These are phyloP conservation scores for Trametes sanguinea DNA, from an alignment of 768 basidiomycete species.

Conservation along the genomic window DNA sequence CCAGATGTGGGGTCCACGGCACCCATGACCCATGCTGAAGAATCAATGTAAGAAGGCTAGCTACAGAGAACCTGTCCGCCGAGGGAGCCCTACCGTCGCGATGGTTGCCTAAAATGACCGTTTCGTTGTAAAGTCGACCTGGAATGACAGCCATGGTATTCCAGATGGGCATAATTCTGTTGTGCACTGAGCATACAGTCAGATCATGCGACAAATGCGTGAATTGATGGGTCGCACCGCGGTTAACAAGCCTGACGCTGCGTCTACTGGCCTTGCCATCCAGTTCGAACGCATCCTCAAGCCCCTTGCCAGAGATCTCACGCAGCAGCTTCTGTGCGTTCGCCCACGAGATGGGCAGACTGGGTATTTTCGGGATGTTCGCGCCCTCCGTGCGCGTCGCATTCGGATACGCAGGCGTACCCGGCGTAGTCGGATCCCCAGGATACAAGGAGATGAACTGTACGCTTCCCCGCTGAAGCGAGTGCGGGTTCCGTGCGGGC, in stretches of 20 bases:
- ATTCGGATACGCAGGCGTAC: slow-evolving; percentile 82
- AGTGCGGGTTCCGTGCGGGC: slow-evolving; percentile 82
- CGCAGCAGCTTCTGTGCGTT: slow-evolving; percentile 68
- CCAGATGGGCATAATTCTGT: slow-evolving; percentile 85
- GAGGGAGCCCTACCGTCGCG: slow-evolving; percentile 62
- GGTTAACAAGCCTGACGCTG: slow-evolving; percentile 57
- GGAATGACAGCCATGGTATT: slow-evolving; percentile 85
- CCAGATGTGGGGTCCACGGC: slow-evolving; percentile 81
- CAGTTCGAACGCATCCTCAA: slow-evolving; percentile 43
- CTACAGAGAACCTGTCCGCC: no score
- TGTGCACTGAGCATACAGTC: slow-evolving; percentile 52
- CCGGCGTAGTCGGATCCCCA: slow-evolving; percentile 84
- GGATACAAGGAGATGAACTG: slow-evolving; percentile 61
- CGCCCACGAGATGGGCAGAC: slow-evolving; percentile 84
- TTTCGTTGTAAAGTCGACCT: slow-evolving; percentile 80
- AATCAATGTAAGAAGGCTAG: no score
- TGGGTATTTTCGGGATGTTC: slow-evolving; percentile 77
- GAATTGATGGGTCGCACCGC: slow-evolving; percentile 37
- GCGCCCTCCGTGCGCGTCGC: slow-evolving; percentile 61
- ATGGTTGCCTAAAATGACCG: slow-evolving; percentile 88
- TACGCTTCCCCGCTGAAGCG: slow-evolving; percentile 88
- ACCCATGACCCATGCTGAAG: slow-evolving; percentile 69
- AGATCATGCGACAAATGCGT: no score
- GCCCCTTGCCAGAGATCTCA: slow-evolving; percentile 46
- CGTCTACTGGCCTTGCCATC: slow-evolving; percentile 51